Evolutionary conservation across 2,329 filamentous ascomycete genomes (phyloP).

Genomic region (Incumbomyces delicatus): DNA sequence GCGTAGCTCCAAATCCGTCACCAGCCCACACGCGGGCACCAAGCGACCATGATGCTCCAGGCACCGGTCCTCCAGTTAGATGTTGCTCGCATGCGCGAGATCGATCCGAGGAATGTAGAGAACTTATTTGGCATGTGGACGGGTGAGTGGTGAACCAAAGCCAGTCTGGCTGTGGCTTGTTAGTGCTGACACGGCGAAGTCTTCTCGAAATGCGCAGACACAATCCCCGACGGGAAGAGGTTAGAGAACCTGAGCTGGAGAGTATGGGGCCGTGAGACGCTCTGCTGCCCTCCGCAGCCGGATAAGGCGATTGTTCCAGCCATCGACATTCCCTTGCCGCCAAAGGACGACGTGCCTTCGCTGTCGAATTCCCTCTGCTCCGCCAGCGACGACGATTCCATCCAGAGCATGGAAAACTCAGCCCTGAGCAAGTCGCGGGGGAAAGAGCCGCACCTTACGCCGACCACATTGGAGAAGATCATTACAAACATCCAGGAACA

Average conservation of each 20-base stretch:
- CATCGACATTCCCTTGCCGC: constrained; percentile 30
- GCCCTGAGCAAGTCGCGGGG: constrained; percentile 59
- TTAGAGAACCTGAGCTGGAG: constrained; percentile 95
- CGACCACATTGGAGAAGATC: constrained; percentile 86
- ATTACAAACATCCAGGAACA: constrained; percentile 84
- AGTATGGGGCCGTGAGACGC: constrained; percentile 86
- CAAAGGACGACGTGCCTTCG: constrained; percentile 51
- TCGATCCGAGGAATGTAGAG: constrained; percentile 85
- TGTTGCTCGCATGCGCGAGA: constrained; percentile 82
- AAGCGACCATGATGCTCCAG: constrained; percentile 2
- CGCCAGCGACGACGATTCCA: constrained; percentile 30
- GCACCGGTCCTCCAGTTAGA: constrained; percentile 86
- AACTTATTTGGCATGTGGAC: constrained; percentile 97
- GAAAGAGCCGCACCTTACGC: constrained; percentile 81
- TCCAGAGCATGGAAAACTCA: constrained; percentile 31
- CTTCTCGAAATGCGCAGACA: constrained; percentile 88
- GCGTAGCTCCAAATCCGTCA: neutral
- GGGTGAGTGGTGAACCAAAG: constrained; percentile 49
- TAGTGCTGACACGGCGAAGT: constrained; percentile 36
- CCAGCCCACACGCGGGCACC: constrained; percentile 6
- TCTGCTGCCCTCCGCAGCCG: constrained; percentile 66
- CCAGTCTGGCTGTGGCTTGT: neutral
- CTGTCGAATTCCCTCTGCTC: constrained; percentile 72
- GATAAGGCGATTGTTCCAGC: constrained; percentile 42
- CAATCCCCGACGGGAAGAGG: constrained; percentile 82